Base-by-base conservation (phyloP, 768 basidiomycete genomes). In the Amanita jacksonii region DNA sequence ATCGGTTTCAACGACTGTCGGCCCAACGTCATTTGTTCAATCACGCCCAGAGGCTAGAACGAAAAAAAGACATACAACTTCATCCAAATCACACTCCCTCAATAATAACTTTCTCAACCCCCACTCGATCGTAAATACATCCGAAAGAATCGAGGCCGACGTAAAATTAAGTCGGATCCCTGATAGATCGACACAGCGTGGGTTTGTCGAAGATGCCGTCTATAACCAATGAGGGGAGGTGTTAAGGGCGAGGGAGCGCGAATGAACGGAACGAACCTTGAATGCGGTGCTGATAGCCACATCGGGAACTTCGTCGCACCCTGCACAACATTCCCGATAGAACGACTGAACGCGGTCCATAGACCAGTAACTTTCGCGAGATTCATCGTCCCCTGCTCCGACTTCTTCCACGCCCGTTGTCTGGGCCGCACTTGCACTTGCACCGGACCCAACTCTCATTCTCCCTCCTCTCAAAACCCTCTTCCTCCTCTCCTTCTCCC, bases 91-190 rank as follows among this genome's bases (percentile, higher is more conserved):
- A 54, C 92, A 97, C 57, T 86, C 85, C 32, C 87, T 78, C 43
- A 96, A 73, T 0, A 85, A 80, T 16, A 94, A 67, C 54, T 90
- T 93, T 20, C 84, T 70, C 15, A 96, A 65, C 0, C 92, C 93
- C 86, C 92, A 97, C 61, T 97, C 90, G 46, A 96, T 82, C 6
- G 79, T 77, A 50, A 98, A 79, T 10, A 96, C 79, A 61, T 98
- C 94, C 0, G 94, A 84, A 13, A 99, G 71, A 13, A 91, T 80
- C 9, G 82, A 79, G 0, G 89, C 84, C 0, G 77, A 69, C 1
- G 79, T 72, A 1, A 72, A 60, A 0, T 77, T 84, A 15, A 98
- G 70, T 53, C 81, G 82, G 16, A 84, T 77, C 8, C 85, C 77
- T 2, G 89, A 82, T n/a, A 90, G 67, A 58, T 91, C 85, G 13